phyloP scores from a whole-genome alignment of 2,329 filamentous ascomycete species.

The Cercospora janseana region DNA sequence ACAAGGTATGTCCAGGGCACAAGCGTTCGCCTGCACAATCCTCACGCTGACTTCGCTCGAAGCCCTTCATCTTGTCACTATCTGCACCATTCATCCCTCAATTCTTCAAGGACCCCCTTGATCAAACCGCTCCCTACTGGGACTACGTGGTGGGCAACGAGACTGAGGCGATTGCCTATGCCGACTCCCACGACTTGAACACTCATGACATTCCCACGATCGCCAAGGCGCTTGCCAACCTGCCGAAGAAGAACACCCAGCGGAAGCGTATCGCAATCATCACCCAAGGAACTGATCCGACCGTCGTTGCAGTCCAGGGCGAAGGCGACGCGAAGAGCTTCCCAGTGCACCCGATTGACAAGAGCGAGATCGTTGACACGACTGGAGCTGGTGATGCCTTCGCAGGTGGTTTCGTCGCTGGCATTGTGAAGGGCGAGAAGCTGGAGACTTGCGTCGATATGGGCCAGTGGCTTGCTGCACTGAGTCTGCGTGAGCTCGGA shows the following conservation, averaged over 20 bases:
- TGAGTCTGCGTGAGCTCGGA: constrained; percentile 92
- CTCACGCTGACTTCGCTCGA: constrained; percentile 19
- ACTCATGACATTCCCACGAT: constrained; percentile 80
- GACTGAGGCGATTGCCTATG: constrained; percentile 86
- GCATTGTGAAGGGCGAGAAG: constrained; percentile 78
- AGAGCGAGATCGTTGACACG: constrained; percentile 85
- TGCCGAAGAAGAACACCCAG: constrained; percentile 88
- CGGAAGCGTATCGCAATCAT: constrained; percentile 83
- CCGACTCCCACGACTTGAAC: constrained; percentile 71
- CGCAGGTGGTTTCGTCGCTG: constrained; percentile 88
- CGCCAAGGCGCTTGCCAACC: constrained; percentile 76
- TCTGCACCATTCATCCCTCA: constrained; percentile 94
- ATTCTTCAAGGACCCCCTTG: constrained; percentile 96
- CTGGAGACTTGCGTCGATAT: constrained; percentile 79
- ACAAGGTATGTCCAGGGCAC: constrained; percentile 62
- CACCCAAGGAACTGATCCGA: constrained; percentile 91
- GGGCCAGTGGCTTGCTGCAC: constrained; percentile 92
- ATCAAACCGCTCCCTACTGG: constrained; percentile 84
- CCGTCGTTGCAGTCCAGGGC: constrained; percentile 70
- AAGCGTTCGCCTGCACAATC: constrained; percentile 11
- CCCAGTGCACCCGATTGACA: constrained; percentile 74
- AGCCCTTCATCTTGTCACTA: constrained; percentile 81
- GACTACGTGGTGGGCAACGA: constrained; percentile 97
- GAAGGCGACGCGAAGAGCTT: constrained; percentile 67
- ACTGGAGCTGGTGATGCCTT: constrained; percentile 96